These are phyloP conservation scores for Boletus tomentosulus DNA, from an alignment of 768 basidiomycete species.

Conservation along the genomic window DNA sequence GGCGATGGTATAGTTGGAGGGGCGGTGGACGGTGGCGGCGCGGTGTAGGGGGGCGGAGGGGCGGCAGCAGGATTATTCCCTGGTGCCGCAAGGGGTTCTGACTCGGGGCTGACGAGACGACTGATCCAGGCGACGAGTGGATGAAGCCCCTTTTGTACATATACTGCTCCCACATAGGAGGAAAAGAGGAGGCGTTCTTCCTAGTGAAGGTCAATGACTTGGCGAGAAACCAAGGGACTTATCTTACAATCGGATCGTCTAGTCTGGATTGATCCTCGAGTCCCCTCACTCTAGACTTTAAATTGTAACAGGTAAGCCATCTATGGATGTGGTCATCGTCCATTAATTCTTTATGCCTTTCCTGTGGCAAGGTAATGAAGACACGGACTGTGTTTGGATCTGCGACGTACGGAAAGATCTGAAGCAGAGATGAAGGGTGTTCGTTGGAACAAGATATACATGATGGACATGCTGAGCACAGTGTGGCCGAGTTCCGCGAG, in stretches of 20 bases:
- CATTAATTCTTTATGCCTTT: slow-evolving; percentile 28
- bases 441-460: slow-evolving; percentile 45
- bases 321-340: slow-evolving; percentile 37
- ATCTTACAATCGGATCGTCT: slow-evolving; percentile 34
- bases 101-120: slow-evolving; percentile 48
- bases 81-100: slow-evolving; percentile 21
- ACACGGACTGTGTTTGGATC: neutral
- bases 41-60: slow-evolving; percentile 24
- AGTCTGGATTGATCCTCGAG: slow-evolving; percentile 35
- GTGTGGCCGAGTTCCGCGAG: slow-evolving; percentile 54
- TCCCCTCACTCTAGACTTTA: slow-evolving; percentile 52
- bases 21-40: slow-evolving; percentile 10
- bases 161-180: slow-evolving; percentile 65
- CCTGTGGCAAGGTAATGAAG: slow-evolving; percentile 13
- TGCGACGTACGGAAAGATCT: slow-evolving; percentile 42
- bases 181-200: slow-evolving; percentile 54
- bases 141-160: slow-evolving; percentile 49
- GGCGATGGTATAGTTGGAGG: slow-evolving; percentile 16
- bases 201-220: slow-evolving; percentile 31
- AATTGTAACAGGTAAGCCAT: slow-evolving; percentile 51
- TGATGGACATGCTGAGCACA: slow-evolving; percentile 50
- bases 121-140: slow-evolving; percentile 56
- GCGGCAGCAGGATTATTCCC: slow-evolving; percentile 13
- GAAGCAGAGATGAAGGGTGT: slow-evolving; percentile 39
- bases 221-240: neutral